These are phyloP conservation scores for Thermomucor indicae-seudaticae DNA, from an alignment of 371 early-diverging fungal species.

Conservation along the genomic window DNA sequence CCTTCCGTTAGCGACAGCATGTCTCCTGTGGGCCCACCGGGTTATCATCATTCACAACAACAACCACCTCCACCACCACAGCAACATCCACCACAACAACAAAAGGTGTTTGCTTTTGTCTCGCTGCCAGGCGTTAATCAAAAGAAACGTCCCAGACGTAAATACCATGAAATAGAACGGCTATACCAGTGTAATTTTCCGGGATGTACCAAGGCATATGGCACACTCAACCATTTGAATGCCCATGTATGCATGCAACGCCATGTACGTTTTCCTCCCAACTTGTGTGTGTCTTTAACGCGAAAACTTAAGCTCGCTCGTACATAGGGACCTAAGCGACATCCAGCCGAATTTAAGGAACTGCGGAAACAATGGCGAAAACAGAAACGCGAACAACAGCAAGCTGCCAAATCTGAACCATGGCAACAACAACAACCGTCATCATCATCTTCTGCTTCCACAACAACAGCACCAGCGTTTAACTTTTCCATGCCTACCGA, in stretches of 20 bases:
- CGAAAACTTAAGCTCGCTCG: neutral
- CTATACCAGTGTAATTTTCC: conserved; percentile 61
- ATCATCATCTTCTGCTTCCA: conserved; percentile 36
- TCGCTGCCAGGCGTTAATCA: conserved; percentile 57
- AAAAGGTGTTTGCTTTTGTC: conserved; percentile 61
- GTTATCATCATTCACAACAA: conserved; percentile 7
- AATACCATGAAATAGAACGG: conserved; percentile 70
- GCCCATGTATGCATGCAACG: conserved; percentile 71
- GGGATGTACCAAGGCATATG: conserved; percentile 65
- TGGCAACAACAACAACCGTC: conserved; percentile 43
- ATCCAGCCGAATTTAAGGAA: conserved; percentile 31
- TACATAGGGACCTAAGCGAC: conserved; percentile 23
- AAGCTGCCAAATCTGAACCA: too few relatives aligned
- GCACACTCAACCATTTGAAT: conserved; percentile 71
- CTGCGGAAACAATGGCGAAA: conserved; percentile 28
- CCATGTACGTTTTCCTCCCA: conserved; percentile 43
- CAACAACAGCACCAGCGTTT: conserved; percentile 19
- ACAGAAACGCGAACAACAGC: conserved; percentile 17
- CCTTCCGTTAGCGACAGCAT: conserved; percentile 10
- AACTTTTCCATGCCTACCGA: neutral
- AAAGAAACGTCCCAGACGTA: conserved; percentile 66
- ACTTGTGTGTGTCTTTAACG: neutral
- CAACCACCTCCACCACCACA: conserved; percentile 2
- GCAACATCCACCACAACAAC: conserved; percentile 6
- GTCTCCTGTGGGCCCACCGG: conserved; percentile 10